Evolutionary conservation across 352 stramenopile genomes (phyloP), one percentile per base, ranked within the genome.

Genomic region (Saprolegnia diclina): DNA sequence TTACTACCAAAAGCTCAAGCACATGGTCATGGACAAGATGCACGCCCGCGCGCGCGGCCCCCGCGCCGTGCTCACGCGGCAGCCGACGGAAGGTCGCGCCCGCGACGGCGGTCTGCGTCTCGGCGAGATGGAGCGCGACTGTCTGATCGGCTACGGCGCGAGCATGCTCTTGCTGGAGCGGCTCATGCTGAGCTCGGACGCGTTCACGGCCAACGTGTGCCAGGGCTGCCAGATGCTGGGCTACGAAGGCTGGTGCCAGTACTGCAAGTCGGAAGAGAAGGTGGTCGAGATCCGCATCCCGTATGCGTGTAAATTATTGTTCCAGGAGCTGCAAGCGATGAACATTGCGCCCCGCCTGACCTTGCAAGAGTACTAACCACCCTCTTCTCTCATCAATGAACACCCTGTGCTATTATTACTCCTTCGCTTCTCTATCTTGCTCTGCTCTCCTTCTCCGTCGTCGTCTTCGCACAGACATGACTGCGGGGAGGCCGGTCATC

Each of bases 11-110:
- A 99, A 99, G 78, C 85, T 99, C 19, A 99, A 99, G 83, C 98
- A 99, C 78, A 99, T 99, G 98, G 98, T 99, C n/a, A 96, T 99
- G 84, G 98, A 99, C 82, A 99, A 99, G 83, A 99, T 99, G 88
- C 97, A 99, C 77, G 97, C 97, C 21, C 88, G 98, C 69, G 94
- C 97, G 19, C 85, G 96, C 50, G 96, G 96, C 18, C 96, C 96
- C 38, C 88, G 96, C 26, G 96, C 96, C 3, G 88, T 96, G 46
- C 85, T 99, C 1, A 99, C 98, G 48, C 88, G 97, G 0, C 98
- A 99, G 79, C 98, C 98, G 16, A 99, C 97, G 5, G 97, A 99
- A 87, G 98, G 98, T 65, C 83, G 97, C 29, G 97, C 93, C 50
- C 91, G 97, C 38, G 97, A 99, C 72, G 98, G 98, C 74, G 98